phyloP scores from a whole-genome alignment of 2,329 filamentous ascomycete genomes.

The Paraphoma chrysanthemicola region DNA sequence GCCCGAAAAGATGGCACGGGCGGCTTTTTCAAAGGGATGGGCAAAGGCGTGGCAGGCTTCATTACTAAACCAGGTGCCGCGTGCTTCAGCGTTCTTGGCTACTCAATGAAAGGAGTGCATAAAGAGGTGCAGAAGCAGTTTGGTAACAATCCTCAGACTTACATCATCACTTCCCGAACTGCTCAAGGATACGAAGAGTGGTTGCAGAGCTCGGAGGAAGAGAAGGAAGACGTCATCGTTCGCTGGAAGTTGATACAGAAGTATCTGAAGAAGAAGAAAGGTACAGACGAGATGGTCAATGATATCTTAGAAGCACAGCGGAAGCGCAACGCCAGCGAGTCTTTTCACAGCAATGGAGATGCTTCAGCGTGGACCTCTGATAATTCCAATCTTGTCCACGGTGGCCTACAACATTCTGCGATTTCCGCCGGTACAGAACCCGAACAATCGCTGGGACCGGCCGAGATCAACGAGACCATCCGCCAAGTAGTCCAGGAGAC shows the following conservation, averaged over 20 bases:
- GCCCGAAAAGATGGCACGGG: conserved; percentile 25
- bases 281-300: conserved; percentile 27
- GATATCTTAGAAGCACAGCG: conserved; percentile 33
- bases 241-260: conserved; percentile 20
- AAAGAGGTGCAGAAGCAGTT: conserved; percentile 24
- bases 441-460: not conserved
- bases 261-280: conserved; percentile 11
- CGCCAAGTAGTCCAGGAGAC: not conserved
- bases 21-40: conserved; percentile 33
- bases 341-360: not conserved
- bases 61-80: conserved; percentile 29
- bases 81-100: conserved; percentile 17
- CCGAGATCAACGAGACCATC: not conserved
- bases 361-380: not conserved
- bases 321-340: conserved; percentile 30
- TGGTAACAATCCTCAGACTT: conserved; percentile 13
- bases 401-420: conserved; percentile 41
- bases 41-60: conserved; percentile 34
- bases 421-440: not conserved
- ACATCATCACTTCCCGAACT: conserved; percentile 18
- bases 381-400: not conserved
- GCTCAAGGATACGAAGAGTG: conserved; percentile 30
- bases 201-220: conserved; percentile 19
- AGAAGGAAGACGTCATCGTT: conserved; percentile 18
- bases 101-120: conserved; percentile 22